phyloP scores from a whole-genome alignment of 257 asterid genomes.

The Coffea canephora region DNA sequence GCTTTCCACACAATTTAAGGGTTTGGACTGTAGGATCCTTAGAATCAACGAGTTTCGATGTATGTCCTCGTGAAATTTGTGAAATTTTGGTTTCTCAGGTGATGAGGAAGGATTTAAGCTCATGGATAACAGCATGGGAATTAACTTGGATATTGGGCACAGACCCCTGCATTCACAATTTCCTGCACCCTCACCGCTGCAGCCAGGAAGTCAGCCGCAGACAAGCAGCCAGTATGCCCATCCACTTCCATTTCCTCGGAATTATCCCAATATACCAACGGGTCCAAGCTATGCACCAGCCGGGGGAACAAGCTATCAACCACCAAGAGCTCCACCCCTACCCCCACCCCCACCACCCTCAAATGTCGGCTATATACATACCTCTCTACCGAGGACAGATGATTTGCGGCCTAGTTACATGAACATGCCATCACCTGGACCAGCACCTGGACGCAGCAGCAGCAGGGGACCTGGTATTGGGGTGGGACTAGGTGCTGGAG shows the following conservation, averaged over 20 bases:
- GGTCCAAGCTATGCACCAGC: conserved; percentile 31
- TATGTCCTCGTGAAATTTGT: neutral
- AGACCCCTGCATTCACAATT: conserved; percentile 33
- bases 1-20: neutral
- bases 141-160: conserved; percentile 30
- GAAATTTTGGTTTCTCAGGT: conserved; percentile 33
- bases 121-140: conserved; percentile 28
- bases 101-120: conserved; percentile 45
- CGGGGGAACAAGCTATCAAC: conserved; percentile 27
- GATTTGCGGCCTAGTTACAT: conserved; percentile 37
- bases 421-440: conserved; percentile 48
- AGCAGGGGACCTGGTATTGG: conserved; percentile 55
- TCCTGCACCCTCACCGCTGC: conserved; percentile 17
- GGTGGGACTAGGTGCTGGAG: conserved; percentile 71
- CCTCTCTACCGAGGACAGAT: conserved; percentile 41
- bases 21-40: neutral
- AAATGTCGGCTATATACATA: conserved; percentile 55
- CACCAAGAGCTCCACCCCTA: conserved; percentile 30
- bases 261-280: conserved; percentile 29
- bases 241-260: conserved; percentile 37
- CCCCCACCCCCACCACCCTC: conserved; percentile 48
- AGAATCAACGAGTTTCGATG: neutral
- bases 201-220: conserved; percentile 32
- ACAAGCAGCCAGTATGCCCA: conserved; percentile 28
- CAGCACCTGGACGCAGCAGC: conserved; percentile 41